Evolutionary conservation across 2,329 filamentous ascomycete species (phyloP).

Genomic region (Neonectria sp.): DNA sequence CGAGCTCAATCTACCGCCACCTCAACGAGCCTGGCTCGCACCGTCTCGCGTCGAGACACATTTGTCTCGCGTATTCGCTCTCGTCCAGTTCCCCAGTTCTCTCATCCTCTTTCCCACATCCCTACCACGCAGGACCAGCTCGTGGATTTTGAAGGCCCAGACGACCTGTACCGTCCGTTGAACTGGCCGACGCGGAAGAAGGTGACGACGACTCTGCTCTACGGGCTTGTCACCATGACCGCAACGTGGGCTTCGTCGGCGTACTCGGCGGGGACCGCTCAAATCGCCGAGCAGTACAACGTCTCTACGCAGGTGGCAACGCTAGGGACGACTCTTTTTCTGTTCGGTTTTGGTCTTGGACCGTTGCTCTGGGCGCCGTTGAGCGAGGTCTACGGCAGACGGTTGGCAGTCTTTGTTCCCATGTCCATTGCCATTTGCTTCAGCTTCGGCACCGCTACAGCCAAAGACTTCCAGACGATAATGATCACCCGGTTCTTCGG

Average conservation of each 20-base stretch:
- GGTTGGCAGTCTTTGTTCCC: slow-evolving; percentile 69
- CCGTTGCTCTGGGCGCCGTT: slow-evolving; percentile 76
- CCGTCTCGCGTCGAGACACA: slow-evolving; percentile 46
- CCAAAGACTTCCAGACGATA: slow-evolving; percentile 77
- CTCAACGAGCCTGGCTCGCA: not conserved
- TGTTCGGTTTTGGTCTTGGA: slow-evolving; percentile 67
- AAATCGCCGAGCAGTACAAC: slow-evolving; percentile 65
- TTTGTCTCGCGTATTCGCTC: slow-evolving; percentile 61
- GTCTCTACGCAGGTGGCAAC: slow-evolving; percentile 60
- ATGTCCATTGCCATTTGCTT: slow-evolving; percentile 76
- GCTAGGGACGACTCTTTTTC: slow-evolving; percentile 59
- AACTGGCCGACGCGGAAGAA: slow-evolving; percentile 84
- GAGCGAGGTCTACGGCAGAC: slow-evolving; percentile 71
- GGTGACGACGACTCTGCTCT: slow-evolving; percentile 71
- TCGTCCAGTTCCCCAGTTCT: slow-evolving; percentile 58
- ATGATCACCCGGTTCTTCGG: slow-evolving; percentile 77
- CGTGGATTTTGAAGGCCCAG: slow-evolving; percentile 81
- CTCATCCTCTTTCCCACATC: slow-evolving; percentile 59
- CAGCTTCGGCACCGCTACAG: slow-evolving; percentile 74
- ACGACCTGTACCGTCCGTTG: slow-evolving; percentile 79
- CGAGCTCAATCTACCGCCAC: not conserved
- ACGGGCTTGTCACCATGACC: slow-evolving; percentile 60
- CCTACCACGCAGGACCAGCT: slow-evolving; percentile 63
- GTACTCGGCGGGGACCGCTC: slow-evolving; percentile 71
- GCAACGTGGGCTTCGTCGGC: slow-evolving; percentile 65